Conservation (phyloP, 495 filamentous ascomycete genomes). For the Daldinia caldariorum region DNA sequence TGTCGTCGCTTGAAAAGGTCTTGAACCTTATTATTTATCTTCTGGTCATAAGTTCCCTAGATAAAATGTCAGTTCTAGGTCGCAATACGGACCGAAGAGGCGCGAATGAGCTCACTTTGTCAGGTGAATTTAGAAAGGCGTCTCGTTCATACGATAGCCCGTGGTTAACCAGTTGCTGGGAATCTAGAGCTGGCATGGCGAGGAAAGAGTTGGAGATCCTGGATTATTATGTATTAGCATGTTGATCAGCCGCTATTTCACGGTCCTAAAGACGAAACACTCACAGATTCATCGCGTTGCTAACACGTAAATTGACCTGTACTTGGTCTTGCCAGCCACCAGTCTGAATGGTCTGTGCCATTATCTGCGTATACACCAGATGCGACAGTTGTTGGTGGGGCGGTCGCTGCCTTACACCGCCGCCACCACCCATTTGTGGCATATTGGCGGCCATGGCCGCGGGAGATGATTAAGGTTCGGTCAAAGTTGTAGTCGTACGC, state of each 20-base stretch:
- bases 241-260: neutral
- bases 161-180: conserved; percentile 44
- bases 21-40: conserved; percentile 42
- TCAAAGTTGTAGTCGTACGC: conserved; percentile 35
- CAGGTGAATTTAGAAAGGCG: conserved; percentile 51
- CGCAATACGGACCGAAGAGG: neutral
- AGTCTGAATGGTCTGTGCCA: conserved; percentile 27
- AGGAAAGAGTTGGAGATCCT: conserved; percentile 56
- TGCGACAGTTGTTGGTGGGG: conserved; percentile 49
- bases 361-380: conserved; percentile 43
- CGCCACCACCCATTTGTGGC: conserved; percentile 53
- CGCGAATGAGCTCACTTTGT: conserved; percentile 52
- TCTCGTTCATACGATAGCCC: conserved; percentile 56
- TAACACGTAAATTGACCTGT: conserved; percentile 44
- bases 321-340: conserved; percentile 51
- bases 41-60: conserved; percentile 54
- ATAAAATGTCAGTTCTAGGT: conserved; percentile 27
- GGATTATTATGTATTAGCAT: conserved; percentile 28
- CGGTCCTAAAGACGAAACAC: conserved; percentile 4
- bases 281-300: conserved; percentile 52
- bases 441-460: conserved; percentile 63
- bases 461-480: conserved; percentile 7
- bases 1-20: conserved; percentile 56
- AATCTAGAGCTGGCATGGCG: conserved; percentile 49
- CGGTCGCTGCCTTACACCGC: conserved; percentile 42